These are phyloP conservation scores for Naganishia albida DNA, from an alignment of 1,284 basidiomycete genomes.

Conservation along the genomic window DNA sequence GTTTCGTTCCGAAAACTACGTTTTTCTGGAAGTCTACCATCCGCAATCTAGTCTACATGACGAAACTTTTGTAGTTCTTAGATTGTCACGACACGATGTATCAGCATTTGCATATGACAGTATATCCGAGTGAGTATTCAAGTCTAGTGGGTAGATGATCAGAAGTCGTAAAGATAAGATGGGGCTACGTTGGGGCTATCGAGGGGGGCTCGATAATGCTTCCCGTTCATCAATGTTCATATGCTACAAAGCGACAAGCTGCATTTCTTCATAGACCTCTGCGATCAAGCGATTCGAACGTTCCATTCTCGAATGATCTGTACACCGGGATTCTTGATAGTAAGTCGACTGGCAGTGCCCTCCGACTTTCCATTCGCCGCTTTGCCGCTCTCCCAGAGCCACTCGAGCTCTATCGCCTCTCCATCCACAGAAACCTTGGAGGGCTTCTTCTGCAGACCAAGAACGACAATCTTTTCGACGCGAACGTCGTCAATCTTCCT, in stretches of 20 bases:
- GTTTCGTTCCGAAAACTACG: not conserved
- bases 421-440: conserved; percentile 58
- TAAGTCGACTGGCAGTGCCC: conserved; percentile 64
- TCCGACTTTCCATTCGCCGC: conserved; percentile 61
- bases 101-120: conserved; percentile 7
- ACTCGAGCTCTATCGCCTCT: conserved; percentile 47
- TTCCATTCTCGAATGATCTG: conserved; percentile 69
- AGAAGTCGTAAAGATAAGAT: too few species aligned
- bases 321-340: conserved; percentile 77
- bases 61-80: not conserved
- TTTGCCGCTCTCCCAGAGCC: conserved; percentile 63
- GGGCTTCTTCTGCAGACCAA: conserved; percentile 68
- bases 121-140: not conserved
- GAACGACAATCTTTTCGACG: conserved; percentile 76
- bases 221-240: too few species aligned
- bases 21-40: not conserved
- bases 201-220: too few species aligned
- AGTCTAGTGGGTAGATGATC: too few species aligned
- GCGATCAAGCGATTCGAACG: conserved; percentile 49
- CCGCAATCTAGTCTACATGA: conserved; percentile 3
- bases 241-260: not conserved
- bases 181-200: too few species aligned
- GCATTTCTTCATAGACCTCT: not conserved
- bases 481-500: conserved; percentile 65
- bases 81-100: conserved; percentile 6